Base-by-base conservation (phyloP, 2,329 filamentous ascomycete genomes). In the Diplodia mutila region DNA sequence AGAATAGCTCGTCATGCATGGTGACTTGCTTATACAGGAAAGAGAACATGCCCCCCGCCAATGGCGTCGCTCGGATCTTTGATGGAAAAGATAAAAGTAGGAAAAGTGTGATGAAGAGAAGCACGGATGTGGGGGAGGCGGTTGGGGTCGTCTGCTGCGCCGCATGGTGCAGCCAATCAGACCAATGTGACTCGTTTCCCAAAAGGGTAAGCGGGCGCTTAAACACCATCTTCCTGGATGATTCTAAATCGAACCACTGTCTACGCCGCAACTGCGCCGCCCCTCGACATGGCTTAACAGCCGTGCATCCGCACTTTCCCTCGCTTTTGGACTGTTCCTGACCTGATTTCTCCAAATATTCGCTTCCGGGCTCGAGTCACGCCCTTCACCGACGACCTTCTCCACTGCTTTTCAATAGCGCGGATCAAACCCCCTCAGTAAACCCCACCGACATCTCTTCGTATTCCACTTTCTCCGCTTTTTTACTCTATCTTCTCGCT, bases 1-100 rank as follows among this genome's bases (percentile, higher is more conserved):
- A 51, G 55, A 61, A 61, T 61, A 61, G 59, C 27, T 51, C 46
- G n/a, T 7, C 42, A 29, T 63, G 59, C 59, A 51, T 61, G 9
- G 34, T 46, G 37, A 59, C 39, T 49, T 61, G 57, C 23, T 27
- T 29, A 21, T 61, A 61, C 29, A 51, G 37, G 59, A n/a, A 63
- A 51, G 16, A 4, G 59, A 51, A 12, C 42, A 21, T 46, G 57
- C 57, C 16, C 1, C 18, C 14, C 1, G 12, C 59, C 46, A 63
- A 63, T 63, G 21, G 46, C n/a, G n/a, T 8, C 5, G 9, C 9
- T 7, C 46, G 59, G 59, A 49, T 12, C 12, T 4, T 37, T 37
- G 6, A 63, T 23, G 42, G 12, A 48, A 23, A 29, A 23, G 12
- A 8, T 34, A n/a, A 46, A 63, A 25, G 12, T 63, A 51, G 59